Evolutionary conservation across 2,329 filamentous ascomycete genomes (phyloP), one percentile per base, ranked within the genome.

Genomic region (Chaetomiaceae sp.): DNA sequence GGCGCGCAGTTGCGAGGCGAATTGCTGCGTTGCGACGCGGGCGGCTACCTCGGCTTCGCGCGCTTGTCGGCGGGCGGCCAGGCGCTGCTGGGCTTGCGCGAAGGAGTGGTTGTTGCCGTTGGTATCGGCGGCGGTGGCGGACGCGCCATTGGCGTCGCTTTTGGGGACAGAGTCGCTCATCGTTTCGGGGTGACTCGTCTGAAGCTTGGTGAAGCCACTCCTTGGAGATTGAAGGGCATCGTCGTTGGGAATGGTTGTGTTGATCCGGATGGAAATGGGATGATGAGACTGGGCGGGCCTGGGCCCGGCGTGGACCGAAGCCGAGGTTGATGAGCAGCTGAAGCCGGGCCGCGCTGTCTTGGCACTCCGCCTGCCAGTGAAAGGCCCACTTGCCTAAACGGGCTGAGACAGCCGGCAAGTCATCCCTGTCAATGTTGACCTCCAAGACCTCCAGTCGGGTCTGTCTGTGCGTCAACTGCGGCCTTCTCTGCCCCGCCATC

Each of bases 21-120:
- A 67, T 57, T 63, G 69, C 64, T 72, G 72, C 49, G 76, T 69
- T 47, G 76, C 74, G 60, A 81, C 69, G 47, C 76, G 80, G 54
- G 82, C 76, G 63, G 80, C 82, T 51, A 79, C 75, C 66, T 85
- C 80, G 58, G 78, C 78, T 70, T 90, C 88, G 69, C 88, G 87
- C 58, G 85, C 84, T 67, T 83, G 82, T 65, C 90, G 89, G 65
- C 91, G 88, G 63, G 88, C 87, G 61, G 87, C 81, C 56, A 96
- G 84, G 69, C 91, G 89, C 73, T 88, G 81, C 75, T 96, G 91
- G 61, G 92, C 92, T 69, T 89, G 87, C 70, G 88, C 86, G 73
- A 96, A 96, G 72, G 88, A 55, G 38, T 63, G 57, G 39, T 42
- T 23, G 45, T 53, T 51, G 51, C 36, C 3, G 43, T 31, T 29